Evolutionary conservation across 1,139 yeast genomes (phyloP).

Genomic region (Suhomyces coccinellae): DNA sequence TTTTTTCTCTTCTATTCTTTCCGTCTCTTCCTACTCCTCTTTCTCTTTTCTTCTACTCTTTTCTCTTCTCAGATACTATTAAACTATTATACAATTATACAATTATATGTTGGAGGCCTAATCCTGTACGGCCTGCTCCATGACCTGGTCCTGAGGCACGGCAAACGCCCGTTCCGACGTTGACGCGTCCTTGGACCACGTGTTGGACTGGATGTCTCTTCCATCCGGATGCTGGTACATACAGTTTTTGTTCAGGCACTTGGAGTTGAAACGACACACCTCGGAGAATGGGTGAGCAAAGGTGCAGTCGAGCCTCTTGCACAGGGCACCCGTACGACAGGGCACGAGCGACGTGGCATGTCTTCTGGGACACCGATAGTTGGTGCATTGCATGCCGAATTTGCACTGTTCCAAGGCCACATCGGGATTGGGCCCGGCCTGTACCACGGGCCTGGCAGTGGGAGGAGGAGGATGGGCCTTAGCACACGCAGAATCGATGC

Average conservation of each 20-base stretch:
- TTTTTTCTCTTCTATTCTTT: no score
- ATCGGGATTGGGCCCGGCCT: conserved; percentile 32
- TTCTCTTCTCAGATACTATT: no score
- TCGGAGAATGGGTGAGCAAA: conserved; percentile 80
- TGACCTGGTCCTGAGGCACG: conserved; percentile 70
- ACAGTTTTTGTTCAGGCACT: conserved; percentile 71
- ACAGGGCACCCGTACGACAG: conserved; percentile 79
- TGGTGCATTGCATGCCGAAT: conserved; percentile 73
- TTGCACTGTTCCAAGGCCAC: conserved; percentile 77
- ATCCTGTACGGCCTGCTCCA: conserved; percentile 65
- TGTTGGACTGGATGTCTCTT: conserved; percentile 44
- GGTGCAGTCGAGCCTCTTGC: conserved; percentile 77
- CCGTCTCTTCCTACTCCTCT: no score
- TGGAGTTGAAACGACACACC: conserved; percentile 75
- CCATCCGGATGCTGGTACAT: conserved; percentile 79
- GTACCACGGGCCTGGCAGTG: conserved; percentile 36
- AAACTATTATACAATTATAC: background rate
- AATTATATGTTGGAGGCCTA: conserved; percentile 9
- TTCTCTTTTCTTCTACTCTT: no score
- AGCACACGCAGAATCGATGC: conserved; percentile 60
- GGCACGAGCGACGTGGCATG: conserved; percentile 73
- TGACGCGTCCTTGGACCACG: conserved; percentile 43
- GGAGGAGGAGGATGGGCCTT: conserved; percentile 80
- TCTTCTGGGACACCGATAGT: conserved; percentile 75
- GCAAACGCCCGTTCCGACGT: conserved; percentile 67